Conservation (phyloP, 1,139 yeast species). For the Entelexis sorbosivorans region DNA sequence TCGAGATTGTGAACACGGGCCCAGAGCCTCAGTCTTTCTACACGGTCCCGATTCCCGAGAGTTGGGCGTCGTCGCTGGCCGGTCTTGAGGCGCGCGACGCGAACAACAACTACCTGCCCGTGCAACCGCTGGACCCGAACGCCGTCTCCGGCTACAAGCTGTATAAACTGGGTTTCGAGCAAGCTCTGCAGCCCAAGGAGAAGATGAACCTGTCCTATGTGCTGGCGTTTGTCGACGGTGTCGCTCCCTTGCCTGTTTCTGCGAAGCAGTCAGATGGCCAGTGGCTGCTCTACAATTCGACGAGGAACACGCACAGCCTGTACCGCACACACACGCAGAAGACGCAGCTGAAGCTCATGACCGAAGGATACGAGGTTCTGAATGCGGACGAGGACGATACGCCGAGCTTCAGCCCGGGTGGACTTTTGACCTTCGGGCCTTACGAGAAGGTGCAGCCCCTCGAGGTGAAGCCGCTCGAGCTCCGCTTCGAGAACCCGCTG, state of each 20-base stretch:
- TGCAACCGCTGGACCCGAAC: constrained; percentile 14
- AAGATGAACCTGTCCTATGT: constrained; percentile 34
- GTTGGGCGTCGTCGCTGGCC: constrained; percentile 40
- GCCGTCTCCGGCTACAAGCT: constrained; percentile 29
- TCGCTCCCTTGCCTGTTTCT: constrained; percentile 52
- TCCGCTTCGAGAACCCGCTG: constrained; percentile 53
- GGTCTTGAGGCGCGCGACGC: constrained; percentile 30
- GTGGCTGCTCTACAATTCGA: constrained; percentile 43
- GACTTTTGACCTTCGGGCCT: constrained; percentile 49
- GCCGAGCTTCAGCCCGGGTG: background rate
- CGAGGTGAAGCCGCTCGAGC: constrained; percentile 39
- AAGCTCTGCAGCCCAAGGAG: constrained; percentile 55
- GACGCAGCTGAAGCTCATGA: constrained; percentile 34
- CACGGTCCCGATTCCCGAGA: constrained; percentile 41
- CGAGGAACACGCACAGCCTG: constrained; percentile 50
- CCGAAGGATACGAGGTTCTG: constrained; percentile 13
- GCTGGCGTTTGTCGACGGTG: constrained; percentile 24
- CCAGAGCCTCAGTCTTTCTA: constrained; percentile 46
- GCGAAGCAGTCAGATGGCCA: constrained; percentile 56
- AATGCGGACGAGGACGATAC: constrained; percentile 1
- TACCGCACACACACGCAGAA: constrained; percentile 49
- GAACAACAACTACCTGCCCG: constrained; percentile 9
- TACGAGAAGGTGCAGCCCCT: constrained; percentile 39
- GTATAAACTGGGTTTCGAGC: constrained; percentile 46
- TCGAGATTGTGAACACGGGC: constrained; percentile 52